Conservation (phyloP, 306 rosid species). For the Sophora flavescens region DNA sequence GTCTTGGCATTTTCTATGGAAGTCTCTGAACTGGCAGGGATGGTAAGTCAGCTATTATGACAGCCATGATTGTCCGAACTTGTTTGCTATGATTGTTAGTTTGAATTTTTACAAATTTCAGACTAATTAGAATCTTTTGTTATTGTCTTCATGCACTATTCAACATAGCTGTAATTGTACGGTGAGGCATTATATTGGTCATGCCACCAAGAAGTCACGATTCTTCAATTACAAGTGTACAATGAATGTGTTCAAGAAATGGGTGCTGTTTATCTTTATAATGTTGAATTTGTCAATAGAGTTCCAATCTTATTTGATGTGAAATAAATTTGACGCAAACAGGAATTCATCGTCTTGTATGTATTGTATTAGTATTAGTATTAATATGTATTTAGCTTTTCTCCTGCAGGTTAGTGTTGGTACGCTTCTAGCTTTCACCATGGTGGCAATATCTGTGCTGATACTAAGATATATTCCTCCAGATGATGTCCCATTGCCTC, state of each 20-base stretch:
- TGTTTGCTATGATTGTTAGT: constrained; percentile 2
- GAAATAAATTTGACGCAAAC: background rate
- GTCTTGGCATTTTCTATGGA: constrained; percentile 83
- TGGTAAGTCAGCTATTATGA: constrained; percentile 64
- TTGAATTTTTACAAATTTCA: background rate
- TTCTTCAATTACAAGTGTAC: constrained; percentile 21
- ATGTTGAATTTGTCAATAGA: background rate
- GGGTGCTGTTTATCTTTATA: background rate
- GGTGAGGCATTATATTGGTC: background rate
- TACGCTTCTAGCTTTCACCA: constrained; percentile 87
- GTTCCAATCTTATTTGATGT: constrained; percentile 1
- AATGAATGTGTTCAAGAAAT: background rate
- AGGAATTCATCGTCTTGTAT: background rate
- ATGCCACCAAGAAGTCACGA: constrained; percentile 5
- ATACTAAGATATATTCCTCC: constrained; percentile 96
- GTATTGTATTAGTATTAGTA: constrained; percentile 11
- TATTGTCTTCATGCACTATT: background rate
- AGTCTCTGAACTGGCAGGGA: constrained; percentile 86
- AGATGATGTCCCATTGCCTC: constrained; percentile 73
- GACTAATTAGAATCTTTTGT: background rate
- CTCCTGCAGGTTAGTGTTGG: constrained; percentile 90
- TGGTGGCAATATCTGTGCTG: constrained; percentile 83
- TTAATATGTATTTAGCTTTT: constrained; percentile 34
- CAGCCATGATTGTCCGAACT: constrained; percentile 7
- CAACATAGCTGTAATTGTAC: background rate